Conservation (phyloP, 73 alveolate species). For the Breviolum minutum region DNA sequence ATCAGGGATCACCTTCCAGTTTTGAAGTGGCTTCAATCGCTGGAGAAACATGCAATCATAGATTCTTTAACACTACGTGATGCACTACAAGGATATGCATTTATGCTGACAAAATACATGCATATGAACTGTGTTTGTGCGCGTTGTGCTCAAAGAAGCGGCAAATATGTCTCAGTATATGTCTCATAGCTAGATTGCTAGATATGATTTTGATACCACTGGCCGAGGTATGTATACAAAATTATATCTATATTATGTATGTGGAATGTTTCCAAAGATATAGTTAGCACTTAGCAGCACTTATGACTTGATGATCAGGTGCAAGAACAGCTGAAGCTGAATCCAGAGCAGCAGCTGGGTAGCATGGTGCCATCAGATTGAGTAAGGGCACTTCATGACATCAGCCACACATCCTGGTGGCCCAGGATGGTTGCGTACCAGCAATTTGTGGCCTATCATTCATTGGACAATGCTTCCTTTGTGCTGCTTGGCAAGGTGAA, state of each 20-base stretch:
- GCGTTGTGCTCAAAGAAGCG: no score
- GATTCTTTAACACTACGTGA: no score
- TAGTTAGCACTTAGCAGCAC: not conserved
- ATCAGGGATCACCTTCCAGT: no score
- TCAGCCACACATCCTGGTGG: not conserved
- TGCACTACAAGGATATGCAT: no score
- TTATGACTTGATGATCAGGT: constrained; percentile 16
- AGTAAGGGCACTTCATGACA: not conserved
- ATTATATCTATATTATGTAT: not conserved
- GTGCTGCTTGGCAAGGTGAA: constrained; percentile 1
- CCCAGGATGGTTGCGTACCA: constrained; percentile 67
- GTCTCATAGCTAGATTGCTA: no score
- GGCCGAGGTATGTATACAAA: not conserved
- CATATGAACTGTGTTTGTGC: no score
- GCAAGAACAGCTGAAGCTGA: constrained; percentile 36
- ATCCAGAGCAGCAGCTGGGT: constrained; percentile 17
- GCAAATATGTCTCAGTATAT: no score
- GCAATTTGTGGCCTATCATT: constrained; percentile 41
- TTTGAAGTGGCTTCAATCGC: no score
- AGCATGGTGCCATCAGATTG: not conserved
- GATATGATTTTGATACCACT: not conserved
- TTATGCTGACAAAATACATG: no score
- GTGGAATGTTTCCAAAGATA: not conserved
- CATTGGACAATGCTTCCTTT: constrained; percentile 62
- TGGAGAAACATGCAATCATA: no score